Evolutionary conservation across 768 basidiomycete genomes (phyloP).

Genomic region (Phanerodontia chrysosporium): DNA sequence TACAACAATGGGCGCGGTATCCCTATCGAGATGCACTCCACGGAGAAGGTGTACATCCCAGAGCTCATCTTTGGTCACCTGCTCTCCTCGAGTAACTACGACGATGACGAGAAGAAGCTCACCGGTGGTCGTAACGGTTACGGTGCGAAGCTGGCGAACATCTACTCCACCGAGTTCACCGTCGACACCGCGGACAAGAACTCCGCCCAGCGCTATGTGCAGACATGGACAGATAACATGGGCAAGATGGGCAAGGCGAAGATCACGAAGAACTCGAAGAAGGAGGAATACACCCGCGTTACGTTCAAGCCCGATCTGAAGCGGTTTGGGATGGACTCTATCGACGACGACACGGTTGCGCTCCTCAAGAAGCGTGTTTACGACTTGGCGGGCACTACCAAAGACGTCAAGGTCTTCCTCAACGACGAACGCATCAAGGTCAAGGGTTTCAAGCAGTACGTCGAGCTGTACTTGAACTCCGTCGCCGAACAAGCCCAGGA

Average conservation of each 20-base stretch:
- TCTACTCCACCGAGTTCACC: constrained; percentile 94
- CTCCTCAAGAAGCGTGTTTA: constrained; percentile 92
- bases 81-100: constrained; percentile 93
- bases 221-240: constrained; percentile 96
- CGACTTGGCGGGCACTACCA: constrained; percentile 95
- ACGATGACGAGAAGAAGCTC: constrained; percentile 97
- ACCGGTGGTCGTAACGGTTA: constrained; percentile 98
- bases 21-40: constrained; percentile 92
- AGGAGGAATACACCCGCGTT: constrained; percentile 89
- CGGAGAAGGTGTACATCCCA: constrained; percentile 92
- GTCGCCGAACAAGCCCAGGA: constrained; percentile 66
- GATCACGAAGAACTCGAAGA: constrained; percentile 85
- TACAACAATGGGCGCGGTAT: constrained; percentile 96
- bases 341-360: constrained; percentile 88
- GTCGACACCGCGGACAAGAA: constrained; percentile 94
- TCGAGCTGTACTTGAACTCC: constrained; percentile 86
- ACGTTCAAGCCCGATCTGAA: constrained; percentile 90
- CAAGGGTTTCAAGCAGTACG: constrained; percentile 96
- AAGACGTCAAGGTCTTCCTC: constrained; percentile 87
- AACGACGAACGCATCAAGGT: constrained; percentile 90
- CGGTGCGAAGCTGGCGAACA: constrained; percentile 97
- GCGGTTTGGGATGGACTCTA: constrained; percentile 86
- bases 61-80: constrained; percentile 97
- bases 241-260: constrained; percentile 80
- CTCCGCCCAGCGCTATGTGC: constrained; percentile 85